Percentiles rank a stretch among this genome's conserved stretches.
Conservation (phyloP, 129 eudicot species). For the Flaveria bidentis region DNA sequence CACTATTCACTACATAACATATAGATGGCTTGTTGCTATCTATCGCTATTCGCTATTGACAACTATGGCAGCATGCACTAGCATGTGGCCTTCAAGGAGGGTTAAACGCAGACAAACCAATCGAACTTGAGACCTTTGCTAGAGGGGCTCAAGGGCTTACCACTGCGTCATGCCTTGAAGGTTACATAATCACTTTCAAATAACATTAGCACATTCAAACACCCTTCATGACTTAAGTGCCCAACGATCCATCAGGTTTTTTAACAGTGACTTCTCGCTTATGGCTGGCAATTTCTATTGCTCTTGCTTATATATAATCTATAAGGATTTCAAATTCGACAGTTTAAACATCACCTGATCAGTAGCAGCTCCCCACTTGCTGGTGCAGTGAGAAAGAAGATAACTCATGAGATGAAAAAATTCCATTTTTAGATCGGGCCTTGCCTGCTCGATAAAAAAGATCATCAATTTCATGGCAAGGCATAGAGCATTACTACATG, state of each 20-base stretch:
- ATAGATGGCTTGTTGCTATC: too few relatives aligned
- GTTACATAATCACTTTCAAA: background rate
- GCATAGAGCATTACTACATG: background rate
- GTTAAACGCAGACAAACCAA: too few relatives aligned
- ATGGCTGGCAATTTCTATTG: background rate
- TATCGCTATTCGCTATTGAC: too few relatives aligned
- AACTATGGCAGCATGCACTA: too few relatives aligned
- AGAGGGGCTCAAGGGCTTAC: too few relatives aligned
- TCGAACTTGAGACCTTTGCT: too few relatives aligned
- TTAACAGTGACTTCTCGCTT: background rate
- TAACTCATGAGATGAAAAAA: slow-evolving; percentile 94
- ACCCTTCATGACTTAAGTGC: background rate
- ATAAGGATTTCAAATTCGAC: background rate
- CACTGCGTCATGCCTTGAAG: too few relatives aligned
- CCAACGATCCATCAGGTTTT: background rate
- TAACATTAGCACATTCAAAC: background rate
- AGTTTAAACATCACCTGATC: slow-evolving; percentile 65
- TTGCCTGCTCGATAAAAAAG: slow-evolving; percentile 54
- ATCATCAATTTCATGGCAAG: slow-evolving; percentile 15
- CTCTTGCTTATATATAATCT: background rate
- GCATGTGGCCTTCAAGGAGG: too few relatives aligned
- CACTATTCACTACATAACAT: too few relatives aligned
- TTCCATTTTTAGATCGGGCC: slow-evolving; percentile 96
- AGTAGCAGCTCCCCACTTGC: slow-evolving; percentile 87
- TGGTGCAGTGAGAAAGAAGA: slow-evolving; percentile 88